These are phyloP conservation scores for Ceratocystis eucalypticola DNA, from an alignment of 2,329 filamentous ascomycete genomes.

Conservation along the genomic window DNA sequence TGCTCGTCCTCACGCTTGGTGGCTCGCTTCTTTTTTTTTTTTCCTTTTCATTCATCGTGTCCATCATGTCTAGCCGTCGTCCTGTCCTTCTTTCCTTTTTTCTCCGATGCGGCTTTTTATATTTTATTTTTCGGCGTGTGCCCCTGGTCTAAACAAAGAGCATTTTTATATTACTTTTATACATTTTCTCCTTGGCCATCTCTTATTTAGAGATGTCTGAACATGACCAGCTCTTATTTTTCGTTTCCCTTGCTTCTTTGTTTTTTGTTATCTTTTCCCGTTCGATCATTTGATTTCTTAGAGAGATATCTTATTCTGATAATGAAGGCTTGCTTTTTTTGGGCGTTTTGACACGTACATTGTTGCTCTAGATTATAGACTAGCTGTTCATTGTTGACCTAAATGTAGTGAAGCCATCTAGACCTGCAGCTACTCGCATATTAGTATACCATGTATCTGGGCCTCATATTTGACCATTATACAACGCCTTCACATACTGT, in stretches of 20 bases:
- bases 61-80: not conserved
- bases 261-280: not conserved
- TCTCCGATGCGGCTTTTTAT: slow-evolving; percentile 6
- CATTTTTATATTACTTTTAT: slow-evolving; percentile 2
- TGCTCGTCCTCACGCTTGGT: not conserved
- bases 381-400: too few relatives aligned
- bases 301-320: slow-evolving; percentile 4
- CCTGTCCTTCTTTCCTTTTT: slow-evolving; percentile 12
- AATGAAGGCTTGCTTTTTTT: not conserved
- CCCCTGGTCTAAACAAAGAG: not conserved
- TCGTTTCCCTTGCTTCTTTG: not conserved
- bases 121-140: not conserved
- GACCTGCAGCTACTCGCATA: too few relatives aligned
- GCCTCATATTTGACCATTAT: too few relatives aligned
- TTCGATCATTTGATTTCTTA: slow-evolving; percentile 2
- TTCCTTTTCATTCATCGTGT: not conserved
- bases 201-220: not conserved
- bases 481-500: too few relatives aligned
- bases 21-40: slow-evolving; percentile 5
- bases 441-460: too few relatives aligned
- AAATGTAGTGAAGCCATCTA: too few relatives aligned
- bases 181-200: not conserved
- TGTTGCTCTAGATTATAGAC: too few relatives aligned
- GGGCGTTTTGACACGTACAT: not conserved
- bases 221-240: not conserved